phyloP scores from a whole-genome alignment of 495 filamentous ascomycete genomes.

The Penicillium cosmopolitanum region DNA sequence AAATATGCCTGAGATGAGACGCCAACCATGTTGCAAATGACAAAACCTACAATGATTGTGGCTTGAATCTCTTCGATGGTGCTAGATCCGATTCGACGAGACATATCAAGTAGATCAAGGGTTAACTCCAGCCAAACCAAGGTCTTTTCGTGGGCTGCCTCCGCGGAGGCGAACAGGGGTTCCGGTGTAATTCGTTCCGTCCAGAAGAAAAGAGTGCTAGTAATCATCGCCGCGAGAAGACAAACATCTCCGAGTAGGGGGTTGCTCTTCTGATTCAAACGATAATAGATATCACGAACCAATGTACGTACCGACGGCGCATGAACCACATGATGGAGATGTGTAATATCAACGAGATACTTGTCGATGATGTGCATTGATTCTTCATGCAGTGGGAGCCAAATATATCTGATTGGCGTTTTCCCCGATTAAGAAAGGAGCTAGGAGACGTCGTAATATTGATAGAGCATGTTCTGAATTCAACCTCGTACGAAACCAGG shows the following conservation, averaged over 20 bases:
- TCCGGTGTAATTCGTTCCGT: constrained; percentile 21
- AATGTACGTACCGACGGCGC: constrained; percentile 38
- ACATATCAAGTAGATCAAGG: constrained; percentile 43
- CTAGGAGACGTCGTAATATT: neutral
- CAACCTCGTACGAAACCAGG: constrained; percentile 9
- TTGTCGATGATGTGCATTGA: constrained; percentile 44
- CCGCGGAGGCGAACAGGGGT: constrained; percentile 32
- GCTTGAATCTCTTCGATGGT: constrained; percentile 52
- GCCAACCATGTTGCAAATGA: constrained; percentile 45
- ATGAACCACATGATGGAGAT: constrained; percentile 46
- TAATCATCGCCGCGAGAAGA: constrained; percentile 49
- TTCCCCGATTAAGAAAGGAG: neutral
- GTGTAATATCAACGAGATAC: constrained; percentile 41
- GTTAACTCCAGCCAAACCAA: constrained; percentile 40
- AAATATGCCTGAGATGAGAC: constrained; percentile 37
- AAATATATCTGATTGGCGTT: constrained; percentile 31
- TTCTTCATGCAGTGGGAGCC: constrained; percentile 45
- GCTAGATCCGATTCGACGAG: constrained; percentile 25
- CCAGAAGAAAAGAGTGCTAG: constrained; percentile 48
- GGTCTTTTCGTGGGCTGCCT: constrained; percentile 35
- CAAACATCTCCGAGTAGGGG: constrained; percentile 37
- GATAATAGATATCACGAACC: constrained; percentile 41
- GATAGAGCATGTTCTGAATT: constrained; percentile 24
- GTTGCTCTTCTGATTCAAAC: constrained; percentile 21
- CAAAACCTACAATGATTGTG: constrained; percentile 41